phyloP scores from a whole-genome alignment of 1,139 yeast genomes.

The Suhomyces bolitotheri region DNA sequence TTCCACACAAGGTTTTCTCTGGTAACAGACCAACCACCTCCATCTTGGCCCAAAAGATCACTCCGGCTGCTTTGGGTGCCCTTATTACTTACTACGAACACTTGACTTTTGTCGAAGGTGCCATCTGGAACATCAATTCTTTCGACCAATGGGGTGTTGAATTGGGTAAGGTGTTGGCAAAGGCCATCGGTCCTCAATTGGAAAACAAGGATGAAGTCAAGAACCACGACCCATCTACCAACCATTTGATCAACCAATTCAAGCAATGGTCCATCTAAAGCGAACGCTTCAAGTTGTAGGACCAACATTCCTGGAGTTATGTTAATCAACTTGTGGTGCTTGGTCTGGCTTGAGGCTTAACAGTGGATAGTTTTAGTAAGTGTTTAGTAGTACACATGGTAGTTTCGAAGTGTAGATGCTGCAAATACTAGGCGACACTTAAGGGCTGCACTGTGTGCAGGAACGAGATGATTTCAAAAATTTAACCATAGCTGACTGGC shows the following conservation, averaged over 20 bases:
- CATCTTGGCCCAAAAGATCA: slow-evolving; percentile 89
- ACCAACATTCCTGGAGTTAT: no score
- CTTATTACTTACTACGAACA: slow-evolving; percentile 97
- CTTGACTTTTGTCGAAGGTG: slow-evolving; percentile 96
- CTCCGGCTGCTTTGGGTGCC: slow-evolving; percentile 95
- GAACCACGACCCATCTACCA: slow-evolving; percentile 87
- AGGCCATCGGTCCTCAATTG: slow-evolving; percentile 89
- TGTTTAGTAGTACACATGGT: no score
- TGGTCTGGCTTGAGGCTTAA: no score
- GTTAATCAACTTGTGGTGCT: no score
- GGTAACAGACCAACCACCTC: slow-evolving; percentile 99
- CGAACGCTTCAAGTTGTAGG: slow-evolving; percentile 12
- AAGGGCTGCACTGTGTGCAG: slow-evolving; percentile 1
- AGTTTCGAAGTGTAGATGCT: background rate
- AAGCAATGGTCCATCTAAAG: slow-evolving; percentile 69
- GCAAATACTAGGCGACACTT: background rate
- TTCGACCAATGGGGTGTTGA: slow-evolving; percentile 99
- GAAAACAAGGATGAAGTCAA: slow-evolving; percentile 56
- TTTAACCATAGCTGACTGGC: background rate
- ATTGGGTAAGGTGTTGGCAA: slow-evolving; percentile 96
- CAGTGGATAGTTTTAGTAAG: no score
- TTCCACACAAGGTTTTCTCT: slow-evolving; percentile 93
- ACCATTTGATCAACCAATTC: slow-evolving; percentile 90
- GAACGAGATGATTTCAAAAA: slow-evolving; percentile 7
- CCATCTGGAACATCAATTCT: slow-evolving; percentile 98